Conservation (phyloP, 169 alveolate species). For the Plasmodium cynomolgi region DNA sequence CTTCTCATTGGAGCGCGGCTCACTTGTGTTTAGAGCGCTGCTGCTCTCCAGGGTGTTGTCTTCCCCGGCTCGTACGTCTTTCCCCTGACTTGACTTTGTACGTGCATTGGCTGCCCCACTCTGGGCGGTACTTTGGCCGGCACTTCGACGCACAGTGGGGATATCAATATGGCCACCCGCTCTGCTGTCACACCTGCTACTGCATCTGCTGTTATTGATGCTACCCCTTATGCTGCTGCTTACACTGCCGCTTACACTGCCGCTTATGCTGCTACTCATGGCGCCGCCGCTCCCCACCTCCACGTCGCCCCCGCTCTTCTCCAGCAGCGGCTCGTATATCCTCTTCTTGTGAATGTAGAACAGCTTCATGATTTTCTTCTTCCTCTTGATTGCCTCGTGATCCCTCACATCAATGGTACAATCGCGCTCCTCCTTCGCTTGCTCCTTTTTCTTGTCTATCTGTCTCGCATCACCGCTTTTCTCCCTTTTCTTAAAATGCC, state of each 20-base stretch:
- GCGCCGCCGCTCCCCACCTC: not conserved
- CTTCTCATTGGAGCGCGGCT: not conserved
- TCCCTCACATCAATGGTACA: not conserved
- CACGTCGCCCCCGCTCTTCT: not conserved
- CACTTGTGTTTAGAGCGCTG: not conserved
- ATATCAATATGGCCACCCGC: not conserved
- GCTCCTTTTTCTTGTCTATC: not conserved
- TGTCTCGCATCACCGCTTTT: not conserved
- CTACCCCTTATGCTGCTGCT: not conserved
- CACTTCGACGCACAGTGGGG: not conserved
- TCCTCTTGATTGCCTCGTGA: not conserved
- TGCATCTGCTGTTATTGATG: not conserved
- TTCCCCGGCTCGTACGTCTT: not conserved
- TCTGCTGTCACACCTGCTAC: not conserved
- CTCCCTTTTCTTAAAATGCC: conserved; percentile 1
- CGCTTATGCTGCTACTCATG: not conserved
- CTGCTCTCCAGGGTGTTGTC: not conserved
- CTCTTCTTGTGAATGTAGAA: conserved; percentile 35
- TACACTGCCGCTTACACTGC: not conserved
- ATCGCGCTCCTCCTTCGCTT: not conserved
- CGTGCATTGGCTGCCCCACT: not conserved
- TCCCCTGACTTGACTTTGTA: not conserved
- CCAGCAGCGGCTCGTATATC: conserved; percentile 56
- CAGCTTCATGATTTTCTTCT: conserved; percentile 22
- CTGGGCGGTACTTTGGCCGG: not conserved